These are phyloP conservation scores for Penicillium griseofulvum DNA, from an alignment of 2,329 filamentous ascomycete genomes.

Conservation along the genomic window DNA sequence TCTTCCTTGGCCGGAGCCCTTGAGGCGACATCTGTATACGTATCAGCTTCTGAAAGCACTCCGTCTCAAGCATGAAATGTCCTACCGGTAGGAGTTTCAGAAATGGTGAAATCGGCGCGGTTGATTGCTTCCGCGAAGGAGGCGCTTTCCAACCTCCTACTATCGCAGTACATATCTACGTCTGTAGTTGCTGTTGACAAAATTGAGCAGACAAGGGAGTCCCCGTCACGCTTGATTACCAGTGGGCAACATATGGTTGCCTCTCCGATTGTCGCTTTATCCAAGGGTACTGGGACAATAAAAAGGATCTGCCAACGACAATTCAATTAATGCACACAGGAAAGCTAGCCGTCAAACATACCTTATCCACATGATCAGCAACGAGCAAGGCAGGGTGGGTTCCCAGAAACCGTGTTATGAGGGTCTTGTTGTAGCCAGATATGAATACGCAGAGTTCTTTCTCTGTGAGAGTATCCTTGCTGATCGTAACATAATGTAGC, in stretches of 20 bases:
- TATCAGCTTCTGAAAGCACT: background rate
- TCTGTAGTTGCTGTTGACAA: background rate
- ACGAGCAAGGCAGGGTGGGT: background rate
- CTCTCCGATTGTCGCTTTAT: background rate
- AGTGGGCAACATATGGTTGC: background rate
- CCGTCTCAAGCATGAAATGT: too few relatives aligned
- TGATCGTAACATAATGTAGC: background rate
- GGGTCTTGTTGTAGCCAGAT: background rate
- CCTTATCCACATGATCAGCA: background rate
- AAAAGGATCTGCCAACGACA: background rate
- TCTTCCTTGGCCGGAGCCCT: background rate
- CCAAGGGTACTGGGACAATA: background rate
- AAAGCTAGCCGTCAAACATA: background rate
- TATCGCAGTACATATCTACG: background rate
- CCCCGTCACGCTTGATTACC: background rate
- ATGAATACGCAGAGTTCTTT: background rate
- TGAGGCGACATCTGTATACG: background rate
- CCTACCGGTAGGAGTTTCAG: background rate
- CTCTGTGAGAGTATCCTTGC: background rate
- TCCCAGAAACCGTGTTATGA: background rate
- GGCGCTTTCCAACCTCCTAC: background rate
- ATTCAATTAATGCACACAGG: background rate
- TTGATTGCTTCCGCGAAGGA: background rate
- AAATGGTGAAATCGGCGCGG: background rate
- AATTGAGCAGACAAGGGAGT: background rate